These are phyloP conservation scores for Thermoascus crustaceus DNA, from an alignment of 2,329 filamentous ascomycete species.

Conservation along the genomic window DNA sequence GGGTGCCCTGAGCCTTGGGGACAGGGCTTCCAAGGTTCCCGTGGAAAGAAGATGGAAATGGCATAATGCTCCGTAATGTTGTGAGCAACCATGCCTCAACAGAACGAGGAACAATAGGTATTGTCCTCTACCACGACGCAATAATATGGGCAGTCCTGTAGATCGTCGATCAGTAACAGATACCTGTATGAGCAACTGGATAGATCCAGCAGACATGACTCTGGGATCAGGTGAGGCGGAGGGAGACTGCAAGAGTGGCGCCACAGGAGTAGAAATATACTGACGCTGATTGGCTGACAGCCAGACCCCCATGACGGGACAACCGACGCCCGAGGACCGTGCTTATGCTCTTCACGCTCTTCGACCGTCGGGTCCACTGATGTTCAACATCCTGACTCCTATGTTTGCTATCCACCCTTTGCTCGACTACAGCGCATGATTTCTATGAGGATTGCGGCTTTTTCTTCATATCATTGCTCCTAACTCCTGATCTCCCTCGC, in stretches of 20 bases:
- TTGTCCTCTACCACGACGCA: no score
- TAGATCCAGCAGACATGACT: not conserved
- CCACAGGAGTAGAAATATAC: conserved; percentile 33
- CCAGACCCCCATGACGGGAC: not conserved
- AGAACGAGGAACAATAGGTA: no score
- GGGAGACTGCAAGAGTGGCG: conserved; percentile 21
- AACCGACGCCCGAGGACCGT: conserved; percentile 10
- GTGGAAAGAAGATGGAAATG: no score
- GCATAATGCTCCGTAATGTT: no score
- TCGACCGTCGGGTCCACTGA: no score
- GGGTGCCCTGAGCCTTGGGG: no score
- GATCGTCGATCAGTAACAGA: no score
- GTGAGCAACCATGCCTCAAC: no score
- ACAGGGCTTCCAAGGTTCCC: no score
- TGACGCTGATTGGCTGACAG: conserved; percentile 27
- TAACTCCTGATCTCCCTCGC: conserved; percentile 1
- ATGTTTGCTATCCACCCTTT: conserved; percentile 9
- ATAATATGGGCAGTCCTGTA: no score
- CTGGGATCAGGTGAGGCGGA: not conserved
- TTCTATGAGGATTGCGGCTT: conserved; percentile 11
- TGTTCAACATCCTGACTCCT: no score
- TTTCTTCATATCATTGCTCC: conserved; percentile 4
- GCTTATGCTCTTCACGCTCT: conserved; percentile 12
- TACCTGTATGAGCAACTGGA: no score
- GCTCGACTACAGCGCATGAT: conserved; percentile 8